These are phyloP conservation scores for Exsudoporus floridanus DNA, from an alignment of 1,284 basidiomycete species.

Conservation along the genomic window DNA sequence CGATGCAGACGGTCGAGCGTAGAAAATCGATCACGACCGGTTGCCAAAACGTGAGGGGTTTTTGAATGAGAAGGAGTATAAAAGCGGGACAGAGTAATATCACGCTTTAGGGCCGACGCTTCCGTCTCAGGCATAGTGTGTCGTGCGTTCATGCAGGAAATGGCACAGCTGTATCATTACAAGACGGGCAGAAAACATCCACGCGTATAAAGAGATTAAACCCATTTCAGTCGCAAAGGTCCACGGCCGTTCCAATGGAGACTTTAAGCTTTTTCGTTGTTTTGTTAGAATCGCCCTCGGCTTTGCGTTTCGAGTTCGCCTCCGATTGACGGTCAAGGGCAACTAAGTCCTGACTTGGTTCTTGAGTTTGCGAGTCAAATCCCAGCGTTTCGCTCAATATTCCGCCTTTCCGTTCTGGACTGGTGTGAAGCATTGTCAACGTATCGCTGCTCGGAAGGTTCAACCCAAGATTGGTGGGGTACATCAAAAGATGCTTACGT, in stretches of 20 bases:
- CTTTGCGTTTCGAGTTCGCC: slow-evolving; percentile 34
- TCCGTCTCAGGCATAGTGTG: not conserved
- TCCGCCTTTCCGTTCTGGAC: not conserved
- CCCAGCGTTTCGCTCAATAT: slow-evolving; percentile 4
- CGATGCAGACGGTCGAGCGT: slow-evolving; percentile 56
- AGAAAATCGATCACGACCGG: slow-evolving; percentile 45
- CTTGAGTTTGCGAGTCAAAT: slow-evolving; percentile 50
- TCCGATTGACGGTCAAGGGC: slow-evolving; percentile 15
- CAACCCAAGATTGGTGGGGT: not conserved
- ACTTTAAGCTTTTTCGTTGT: slow-evolving; percentile 54
- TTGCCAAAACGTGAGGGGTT: slow-evolving; percentile 65
- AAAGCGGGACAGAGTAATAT: not conserved
- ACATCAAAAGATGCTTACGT: slow-evolving; percentile 2
- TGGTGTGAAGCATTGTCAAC: not conserved
- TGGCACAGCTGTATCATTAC: not conserved
- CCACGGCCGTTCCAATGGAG: slow-evolving; percentile 53
- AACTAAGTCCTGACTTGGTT: slow-evolving; percentile 43
- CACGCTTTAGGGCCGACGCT: slow-evolving; percentile 33
- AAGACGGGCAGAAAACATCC: not conserved
- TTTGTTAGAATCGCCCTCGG: slow-evolving; percentile 23
- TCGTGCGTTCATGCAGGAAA: not conserved
- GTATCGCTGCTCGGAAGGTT: slow-evolving; percentile 6
- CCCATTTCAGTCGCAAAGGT: slow-evolving; percentile 52
- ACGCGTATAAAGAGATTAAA: not conserved
- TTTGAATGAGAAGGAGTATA: slow-evolving; percentile 4